Evolutionary conservation across 768 basidiomycete genomes (phyloP).

Genomic region (Serendipita sp.): DNA sequence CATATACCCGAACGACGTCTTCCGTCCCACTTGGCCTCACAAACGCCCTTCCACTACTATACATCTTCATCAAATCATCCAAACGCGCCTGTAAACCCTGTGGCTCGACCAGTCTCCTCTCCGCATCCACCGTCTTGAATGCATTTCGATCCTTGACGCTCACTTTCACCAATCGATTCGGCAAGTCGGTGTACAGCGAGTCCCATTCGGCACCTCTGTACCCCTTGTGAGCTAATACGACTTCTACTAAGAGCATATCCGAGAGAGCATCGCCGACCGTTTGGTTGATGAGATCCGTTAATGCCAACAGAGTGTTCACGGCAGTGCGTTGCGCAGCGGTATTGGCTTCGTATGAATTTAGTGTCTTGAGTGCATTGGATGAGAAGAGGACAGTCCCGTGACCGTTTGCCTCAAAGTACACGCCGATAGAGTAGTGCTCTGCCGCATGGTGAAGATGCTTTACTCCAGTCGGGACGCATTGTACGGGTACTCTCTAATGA

Average conservation of each 20-base stretch:
- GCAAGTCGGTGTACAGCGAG: slow-evolving; percentile 79
- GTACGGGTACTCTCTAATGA: slow-evolving; percentile 72
- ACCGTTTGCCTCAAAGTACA: slow-evolving; percentile 99
- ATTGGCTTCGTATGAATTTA: slow-evolving; percentile 51
- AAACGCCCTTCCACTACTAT: slow-evolving; percentile 77
- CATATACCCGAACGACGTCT: slow-evolving; percentile 95
- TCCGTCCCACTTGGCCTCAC: slow-evolving; percentile 96
- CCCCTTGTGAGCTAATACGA: slow-evolving; percentile 74
- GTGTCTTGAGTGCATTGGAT: slow-evolving; percentile 42
- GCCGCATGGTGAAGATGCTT: slow-evolving; percentile 98
- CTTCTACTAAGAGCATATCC: slow-evolving; percentile 90
- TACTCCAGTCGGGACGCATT: slow-evolving; percentile 91
- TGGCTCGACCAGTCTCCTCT: slow-evolving; percentile 72
- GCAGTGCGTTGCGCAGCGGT: slow-evolving; percentile 78
- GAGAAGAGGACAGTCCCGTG: slow-evolving; percentile 98
- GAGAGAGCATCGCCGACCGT: slow-evolving; percentile 95
- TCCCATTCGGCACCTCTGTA: slow-evolving; percentile 85
- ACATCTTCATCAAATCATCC: slow-evolving; percentile 62
- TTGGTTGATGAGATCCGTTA: slow-evolving; percentile 85
- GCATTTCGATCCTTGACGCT: slow-evolving; percentile 63
- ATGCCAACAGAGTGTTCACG: slow-evolving; percentile 55
- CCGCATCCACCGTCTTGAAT: slow-evolving; percentile 89
- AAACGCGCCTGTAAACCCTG: slow-evolving; percentile 65
- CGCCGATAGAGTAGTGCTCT: slow-evolving; percentile 84
- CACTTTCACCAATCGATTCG: slow-evolving; percentile 90